Evolutionary conservation across 1,284 basidiomycete genomes (phyloP), one percentile per base, ranked within the genome.

Genomic region (Volvariella volvacea): DNA sequence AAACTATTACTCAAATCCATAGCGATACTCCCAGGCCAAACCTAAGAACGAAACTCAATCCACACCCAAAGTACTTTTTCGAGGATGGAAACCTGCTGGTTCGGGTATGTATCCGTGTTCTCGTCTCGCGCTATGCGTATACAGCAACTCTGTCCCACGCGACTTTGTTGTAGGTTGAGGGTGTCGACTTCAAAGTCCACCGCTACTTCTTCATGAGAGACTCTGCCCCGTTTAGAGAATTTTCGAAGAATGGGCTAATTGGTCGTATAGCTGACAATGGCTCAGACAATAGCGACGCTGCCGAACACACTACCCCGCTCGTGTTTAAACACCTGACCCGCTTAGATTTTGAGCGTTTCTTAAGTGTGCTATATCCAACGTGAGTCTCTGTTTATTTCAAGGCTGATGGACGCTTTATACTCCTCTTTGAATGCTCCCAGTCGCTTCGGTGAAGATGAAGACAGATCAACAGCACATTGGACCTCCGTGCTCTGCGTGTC

Each of bases 381-480:
- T 64, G 41, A 48, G 64, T 59, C 20, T 21, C 37, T 48, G 3
- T n/a, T 4, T 32, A 22, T 6, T 17, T 28, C 2, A 6, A 7
- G 8, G 21, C 20, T 31, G 20, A 8, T 7, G 16, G 21, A 15
- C 2, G 21, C n/a, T 43, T 14, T 25, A 17, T 42, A 10, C 44
- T 37, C 8, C 41, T 34, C n/a, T 32, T 9, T n/a, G 22, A 17
- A 22, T 16, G 33, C 40, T 12, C 6, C 12, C 44, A 66, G 66
- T 12, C 53, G 60, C 40, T 60, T 64, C 15, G 40, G 48, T 1
- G 47, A 53, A n/a, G 53, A 52, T 4, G 60, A 65, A 37, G 51
- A 62, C 33, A 52, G 50, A 3, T 61, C 62, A 9, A 49, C 55
- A n/a, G 53, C 58, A 22, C 62, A 69, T 39, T 71, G 68, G 68